Conservation (phyloP, 108 stramenopile genomes). For the Nitzschia inconspicua region DNA sequence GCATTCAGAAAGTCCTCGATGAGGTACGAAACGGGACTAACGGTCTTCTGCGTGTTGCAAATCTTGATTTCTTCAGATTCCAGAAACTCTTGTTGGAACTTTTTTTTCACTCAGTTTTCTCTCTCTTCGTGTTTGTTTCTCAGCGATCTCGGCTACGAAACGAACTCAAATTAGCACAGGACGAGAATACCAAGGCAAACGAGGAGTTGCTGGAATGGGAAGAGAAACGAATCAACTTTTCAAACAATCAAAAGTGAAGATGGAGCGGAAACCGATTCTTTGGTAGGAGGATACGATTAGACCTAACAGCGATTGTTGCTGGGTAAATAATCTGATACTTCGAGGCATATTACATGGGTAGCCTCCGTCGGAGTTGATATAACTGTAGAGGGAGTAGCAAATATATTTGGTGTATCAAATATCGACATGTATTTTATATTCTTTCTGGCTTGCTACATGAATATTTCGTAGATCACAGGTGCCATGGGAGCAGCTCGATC, state of each 20-base stretch:
- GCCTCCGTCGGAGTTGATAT: too few relatives aligned
- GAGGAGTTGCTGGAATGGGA: constrained; percentile 9
- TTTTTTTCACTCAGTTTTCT: background rate
- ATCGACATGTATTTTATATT: too few relatives aligned
- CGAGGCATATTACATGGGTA: too few relatives aligned
- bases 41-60: background rate
- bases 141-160: constrained; percentile 1
- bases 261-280: too few relatives aligned
- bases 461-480: constrained; percentile 62
- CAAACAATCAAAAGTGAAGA: background rate
- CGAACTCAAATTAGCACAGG: background rate
- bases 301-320: too few relatives aligned
- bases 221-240: background rate
- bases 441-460: too few relatives aligned
- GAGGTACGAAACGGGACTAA: background rate
- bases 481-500: constrained; percentile 77
- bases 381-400: too few relatives aligned
- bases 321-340: too few relatives aligned
- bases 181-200: background rate
- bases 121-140: background rate
- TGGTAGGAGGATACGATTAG: too few relatives aligned
- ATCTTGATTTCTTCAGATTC: background rate
- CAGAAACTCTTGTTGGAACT: background rate
- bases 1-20: background rate
- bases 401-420: too few relatives aligned